A percentile compares a stretch with the other conserved stretches of the same genome.
These are phyloP conservation scores for Iris pallida DNA, from an alignment of 116 monocot genomes.

Conservation along the genomic window DNA sequence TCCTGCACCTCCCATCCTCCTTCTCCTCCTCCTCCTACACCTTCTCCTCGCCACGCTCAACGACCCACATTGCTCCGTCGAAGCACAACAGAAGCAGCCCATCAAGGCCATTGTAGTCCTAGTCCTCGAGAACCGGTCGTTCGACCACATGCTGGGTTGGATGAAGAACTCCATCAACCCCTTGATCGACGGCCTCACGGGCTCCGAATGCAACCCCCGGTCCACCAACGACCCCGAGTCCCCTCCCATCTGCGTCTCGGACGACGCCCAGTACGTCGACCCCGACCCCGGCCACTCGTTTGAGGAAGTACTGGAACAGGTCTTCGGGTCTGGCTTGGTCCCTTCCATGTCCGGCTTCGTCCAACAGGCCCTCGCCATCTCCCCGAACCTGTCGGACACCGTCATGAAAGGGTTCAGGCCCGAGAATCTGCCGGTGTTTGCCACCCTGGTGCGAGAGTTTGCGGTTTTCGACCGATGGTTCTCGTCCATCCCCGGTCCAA, in stretches of 20 bases:
- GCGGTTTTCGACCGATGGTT: slow-evolving; percentile 82
- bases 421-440: slow-evolving; percentile 41
- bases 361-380: slow-evolving; percentile 39
- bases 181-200: slow-evolving; percentile 65
- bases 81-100: slow-evolving; percentile 13
- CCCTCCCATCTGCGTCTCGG: slow-evolving; percentile 51
- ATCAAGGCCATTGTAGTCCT: slow-evolving; percentile 67
- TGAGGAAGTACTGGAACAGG: slow-evolving; percentile 46
- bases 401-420: slow-evolving; percentile 72
- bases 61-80: neutral
- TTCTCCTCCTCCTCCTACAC: neutral
- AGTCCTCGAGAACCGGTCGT: slow-evolving; percentile 84
- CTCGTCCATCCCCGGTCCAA: slow-evolving; percentile 67
- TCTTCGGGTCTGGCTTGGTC: slow-evolving; percentile 44
- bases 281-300: slow-evolving; percentile 77
- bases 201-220: slow-evolving; percentile 54
- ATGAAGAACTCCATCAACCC: slow-evolving; percentile 64
- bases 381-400: slow-evolving; percentile 18
- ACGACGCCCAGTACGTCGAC: slow-evolving; percentile 56
- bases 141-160: slow-evolving; percentile 94
- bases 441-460: slow-evolving; percentile 45
- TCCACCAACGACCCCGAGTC: slow-evolving; percentile 33
- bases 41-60: neutral
- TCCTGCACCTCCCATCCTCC: neutral
- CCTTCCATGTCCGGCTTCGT: slow-evolving; percentile 78